Evolutionary conservation across 805 yeast species (phyloP).

Genomic region (Metschnikowia henanensis): DNA sequence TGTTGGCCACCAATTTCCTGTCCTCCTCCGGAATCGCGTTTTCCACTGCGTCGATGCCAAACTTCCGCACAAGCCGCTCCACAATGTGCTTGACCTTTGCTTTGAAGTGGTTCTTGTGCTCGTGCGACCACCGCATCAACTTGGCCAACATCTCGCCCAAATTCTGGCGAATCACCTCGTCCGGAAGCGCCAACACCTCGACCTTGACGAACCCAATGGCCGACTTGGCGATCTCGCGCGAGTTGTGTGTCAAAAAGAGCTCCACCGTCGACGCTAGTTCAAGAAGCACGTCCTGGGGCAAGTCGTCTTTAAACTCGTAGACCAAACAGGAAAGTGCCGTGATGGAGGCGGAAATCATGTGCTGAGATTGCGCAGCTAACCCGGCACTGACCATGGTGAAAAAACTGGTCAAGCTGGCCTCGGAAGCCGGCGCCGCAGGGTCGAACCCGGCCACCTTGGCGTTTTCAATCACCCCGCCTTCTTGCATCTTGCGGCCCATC

Average conservation of each 20-base stretch:
- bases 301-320: constrained; percentile 74
- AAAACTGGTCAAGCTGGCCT: constrained; percentile 74
- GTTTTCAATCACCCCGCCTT: constrained; percentile 67
- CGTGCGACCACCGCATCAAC: constrained; percentile 90
- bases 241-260: constrained; percentile 84
- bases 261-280: constrained; percentile 88
- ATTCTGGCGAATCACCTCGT: constrained; percentile 66
- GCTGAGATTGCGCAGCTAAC: constrained; percentile 88
- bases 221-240: constrained; percentile 90
- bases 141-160: constrained; percentile 66
- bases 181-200: constrained; percentile 79
- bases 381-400: constrained; percentile 97
- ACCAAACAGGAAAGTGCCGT: constrained; percentile 86
- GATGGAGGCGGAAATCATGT: constrained; percentile 92
- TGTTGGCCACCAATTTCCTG: constrained; percentile 75
- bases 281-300: constrained; percentile 57
- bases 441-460: constrained; percentile 68
- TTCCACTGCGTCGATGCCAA: constrained; percentile 86
- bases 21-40: constrained; percentile 89
- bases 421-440: constrained; percentile 56
- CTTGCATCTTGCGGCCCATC: constrained; percentile 78
- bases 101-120: constrained; percentile 93
- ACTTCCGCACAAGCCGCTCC: constrained; percentile 87
- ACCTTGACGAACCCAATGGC: constrained; percentile 94
- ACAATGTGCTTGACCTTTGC: constrained; percentile 89